A percentile compares a stretch with the other conserved stretches of the same genome.
Evolutionary conservation across 2,329 filamentous ascomycete species (phyloP).

Genomic region (Paraconiothyrium sp.): DNA sequence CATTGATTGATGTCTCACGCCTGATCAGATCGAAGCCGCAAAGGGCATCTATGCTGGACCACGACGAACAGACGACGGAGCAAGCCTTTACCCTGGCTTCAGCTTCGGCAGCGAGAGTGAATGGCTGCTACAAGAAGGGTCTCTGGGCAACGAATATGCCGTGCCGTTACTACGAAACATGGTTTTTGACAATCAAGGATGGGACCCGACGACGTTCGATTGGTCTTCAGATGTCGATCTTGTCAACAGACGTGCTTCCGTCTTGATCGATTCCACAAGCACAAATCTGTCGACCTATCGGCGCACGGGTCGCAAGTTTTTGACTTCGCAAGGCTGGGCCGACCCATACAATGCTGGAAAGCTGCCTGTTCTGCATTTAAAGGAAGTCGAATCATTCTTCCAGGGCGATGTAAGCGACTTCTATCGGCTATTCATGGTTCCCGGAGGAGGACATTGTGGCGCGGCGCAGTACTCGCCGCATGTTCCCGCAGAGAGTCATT

Average conservation of each 20-base stretch:
- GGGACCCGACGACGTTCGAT: conserved; percentile 48
- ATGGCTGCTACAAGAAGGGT: conserved; percentile 50
- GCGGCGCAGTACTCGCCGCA: background rate
- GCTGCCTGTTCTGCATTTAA: background rate
- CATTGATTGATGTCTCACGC: conserved; percentile 38
- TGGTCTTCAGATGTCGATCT: conserved; percentile 49
- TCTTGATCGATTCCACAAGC: conserved; percentile 51
- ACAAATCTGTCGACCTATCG: conserved; percentile 42
- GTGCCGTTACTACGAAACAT: conserved; percentile 56
- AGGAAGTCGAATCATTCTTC: background rate
- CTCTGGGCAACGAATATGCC: conserved; percentile 47
- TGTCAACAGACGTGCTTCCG: conserved; percentile 45
- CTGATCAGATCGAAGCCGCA: conserved; percentile 41
- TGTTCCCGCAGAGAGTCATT: background rate
- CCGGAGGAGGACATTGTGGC: conserved; percentile 5
- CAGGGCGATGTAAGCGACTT: background rate
- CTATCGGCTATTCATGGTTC: conserved; percentile 4
- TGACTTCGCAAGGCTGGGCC: conserved; percentile 47
- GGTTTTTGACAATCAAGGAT: conserved; percentile 50
- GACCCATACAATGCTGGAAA: conserved; percentile 1
- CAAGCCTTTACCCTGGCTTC: conserved; percentile 53
- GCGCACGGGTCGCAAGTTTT: conserved; percentile 48
- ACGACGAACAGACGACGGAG: conserved; percentile 12
- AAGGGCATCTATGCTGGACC: conserved; percentile 48
- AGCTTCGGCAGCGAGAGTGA: conserved; percentile 51